Percentiles rank a stretch among this genome's conserved stretches.
Evolutionary conservation across 139 green algal species (phyloP).

Genomic region (Auxenochlorella pyrenoidosa): DNA sequence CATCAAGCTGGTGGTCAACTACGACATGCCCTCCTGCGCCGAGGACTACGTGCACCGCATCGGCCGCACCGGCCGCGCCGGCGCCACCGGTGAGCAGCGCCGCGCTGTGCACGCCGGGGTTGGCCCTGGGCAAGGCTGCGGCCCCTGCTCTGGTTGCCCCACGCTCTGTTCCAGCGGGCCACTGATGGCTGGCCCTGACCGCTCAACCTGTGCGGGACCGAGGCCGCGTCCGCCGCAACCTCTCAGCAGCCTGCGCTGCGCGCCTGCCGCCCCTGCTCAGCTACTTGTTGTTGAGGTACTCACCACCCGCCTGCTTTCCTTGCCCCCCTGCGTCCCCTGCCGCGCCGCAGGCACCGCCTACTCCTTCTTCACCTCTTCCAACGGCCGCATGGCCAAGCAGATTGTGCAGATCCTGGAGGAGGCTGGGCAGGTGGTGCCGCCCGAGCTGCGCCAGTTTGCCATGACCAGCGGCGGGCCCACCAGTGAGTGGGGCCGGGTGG

Average conservation of each 20-base stretch:
- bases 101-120: neutral
- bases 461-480: conserved; percentile 48
- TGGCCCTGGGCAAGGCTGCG: neutral
- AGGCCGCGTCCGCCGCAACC: no score
- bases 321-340: no score
- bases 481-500: neutral
- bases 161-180: no score
- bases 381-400: conserved; percentile 74
- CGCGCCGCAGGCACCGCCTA: conserved; percentile 65
- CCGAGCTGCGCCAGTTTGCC: conserved; percentile 55
- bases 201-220: no score
- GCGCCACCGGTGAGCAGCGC: conserved; percentile 45
- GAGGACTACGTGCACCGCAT: conserved; percentile 97
- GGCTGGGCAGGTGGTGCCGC: conserved; percentile 71
- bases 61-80: conserved; percentile 81
- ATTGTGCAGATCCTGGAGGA: conserved; percentile 83
- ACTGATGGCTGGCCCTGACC: no score
- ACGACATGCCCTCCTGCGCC: conserved; percentile 85
- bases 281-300: neutral
- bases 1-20: conserved; percentile 92
- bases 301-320: neutral
- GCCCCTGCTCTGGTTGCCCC: no score
- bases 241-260: neutral
- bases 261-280: neutral
- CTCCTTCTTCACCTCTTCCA: conserved; percentile 88